Evolutionary conservation across 192 early-diverging fungal genomes (phyloP), one percentile per base, ranked within the genome.

Genomic region (Lunasporangiospora selenospora): DNA sequence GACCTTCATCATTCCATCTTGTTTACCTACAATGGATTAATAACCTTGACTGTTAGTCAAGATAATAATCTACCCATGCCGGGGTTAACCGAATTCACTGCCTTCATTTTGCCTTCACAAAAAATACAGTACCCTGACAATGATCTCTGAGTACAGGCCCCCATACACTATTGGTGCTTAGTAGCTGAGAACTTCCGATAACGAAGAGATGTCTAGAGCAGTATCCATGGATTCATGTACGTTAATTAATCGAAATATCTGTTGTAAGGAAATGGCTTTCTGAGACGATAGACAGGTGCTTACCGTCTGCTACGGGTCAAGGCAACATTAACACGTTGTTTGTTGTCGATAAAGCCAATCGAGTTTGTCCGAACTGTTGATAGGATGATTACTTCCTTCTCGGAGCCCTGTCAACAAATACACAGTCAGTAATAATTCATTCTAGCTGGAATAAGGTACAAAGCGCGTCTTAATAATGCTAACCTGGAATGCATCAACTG

Each of bases 371-470:
- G 48, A 1, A 90, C 88, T 15, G 86, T 90, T 7, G 82, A 85
- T 18, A 93, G 62, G 29, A 93, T 64, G 53, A 93, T 92, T 26
- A 93, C 67, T n/a, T 87, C 80, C 50, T 88, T 89, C 47, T 93
- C 91, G 11, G 89, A 89, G 26, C 91, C 91, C 75, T 93, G 81
- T 13, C 12, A 11, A 23, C 2, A 32, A 53, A 11, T 27, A 27
- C 38, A 27, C 38, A 33, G 13, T 16, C 24, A 30, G 33, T 2
- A 42, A 34, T 21, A 6, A 31, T 3, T 30, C 32, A 34, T 37
- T 6, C 21, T 23, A 15, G 26, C 2, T 9, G 12, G 30, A 15
- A 11, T 10, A 44, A 3, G 29, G 18, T 3, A 44, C 16, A 36
- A 23, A 19, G 8, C 42, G 47, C 10, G 16, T 36, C 10, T 13